Percentiles rank a stretch among this genome's conserved stretches.
Evolutionary conservation across 306 rosid genomes (phyloP).

Genomic region (Rubus parviflorus): DNA sequence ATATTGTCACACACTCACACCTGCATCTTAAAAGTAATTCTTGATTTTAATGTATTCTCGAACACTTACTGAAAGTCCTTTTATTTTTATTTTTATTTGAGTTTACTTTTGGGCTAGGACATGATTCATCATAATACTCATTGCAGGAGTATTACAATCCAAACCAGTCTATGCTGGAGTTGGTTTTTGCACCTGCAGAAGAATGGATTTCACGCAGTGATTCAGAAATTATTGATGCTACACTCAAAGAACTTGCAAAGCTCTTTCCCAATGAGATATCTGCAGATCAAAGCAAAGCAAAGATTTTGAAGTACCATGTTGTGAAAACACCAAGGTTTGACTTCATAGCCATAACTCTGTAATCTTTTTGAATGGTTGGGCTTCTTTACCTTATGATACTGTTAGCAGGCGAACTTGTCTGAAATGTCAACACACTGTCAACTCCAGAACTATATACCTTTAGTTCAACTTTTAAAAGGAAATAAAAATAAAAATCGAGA

Average conservation of each 20-base stretch:
- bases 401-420: background rate
- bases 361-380: constrained; percentile 3
- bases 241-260: constrained; percentile 91
- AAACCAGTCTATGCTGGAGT: constrained; percentile 88
- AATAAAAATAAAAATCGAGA: background rate
- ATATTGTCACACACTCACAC: background rate
- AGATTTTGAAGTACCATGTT: constrained; percentile 84
- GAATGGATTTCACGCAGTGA: constrained; percentile 89
- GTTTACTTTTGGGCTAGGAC: background rate
- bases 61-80: background rate
- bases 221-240: constrained; percentile 83
- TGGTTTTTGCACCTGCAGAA: constrained; percentile 98
- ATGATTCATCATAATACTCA: constrained; percentile 18
- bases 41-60: background rate
- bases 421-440: constrained; percentile 9
- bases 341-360: constrained; percentile 13
- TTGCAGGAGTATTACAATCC: constrained; percentile 90
- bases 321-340: constrained; percentile 96
- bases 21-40: background rate
- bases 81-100: background rate
- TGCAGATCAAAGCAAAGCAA: constrained; percentile 92
- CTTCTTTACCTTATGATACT: background rate
- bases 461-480: background rate
- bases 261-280: constrained; percentile 95
- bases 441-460: background rate